Evolutionary conservation across 495 filamentous ascomycete genomes (phyloP).

Genomic region (Tuber brumale): DNA sequence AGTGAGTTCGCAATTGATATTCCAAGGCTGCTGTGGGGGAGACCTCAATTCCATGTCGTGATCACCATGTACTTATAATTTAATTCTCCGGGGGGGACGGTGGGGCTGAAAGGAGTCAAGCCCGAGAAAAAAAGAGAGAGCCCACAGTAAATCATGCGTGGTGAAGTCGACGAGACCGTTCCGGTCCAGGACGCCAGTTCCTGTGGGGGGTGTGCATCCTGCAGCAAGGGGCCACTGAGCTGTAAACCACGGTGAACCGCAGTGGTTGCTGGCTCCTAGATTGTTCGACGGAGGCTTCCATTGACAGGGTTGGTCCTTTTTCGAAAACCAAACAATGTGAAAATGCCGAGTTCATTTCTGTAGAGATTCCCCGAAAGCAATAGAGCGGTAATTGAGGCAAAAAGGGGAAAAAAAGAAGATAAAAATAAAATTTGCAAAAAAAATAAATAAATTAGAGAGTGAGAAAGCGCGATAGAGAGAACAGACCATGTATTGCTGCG

Average conservation of each 20-base stretch:
- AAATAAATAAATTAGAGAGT: constrained; percentile 10
- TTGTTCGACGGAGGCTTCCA: constrained; percentile 39
- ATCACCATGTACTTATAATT: constrained; percentile 30
- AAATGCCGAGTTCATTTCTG: neutral
- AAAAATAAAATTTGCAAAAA: neutral
- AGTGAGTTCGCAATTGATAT: neutral
- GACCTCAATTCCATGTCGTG: constrained; percentile 12
- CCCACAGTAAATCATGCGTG: constrained; percentile 27
- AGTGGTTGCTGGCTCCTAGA: constrained; percentile 30
- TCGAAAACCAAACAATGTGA: neutral
- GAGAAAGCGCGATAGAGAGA: constrained; percentile 11
- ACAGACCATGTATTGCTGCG: constrained; percentile 32
- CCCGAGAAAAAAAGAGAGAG: neutral
- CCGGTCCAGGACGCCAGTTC: constrained; percentile 31
- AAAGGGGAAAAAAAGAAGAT: neutral
- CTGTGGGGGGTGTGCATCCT: constrained; percentile 39
- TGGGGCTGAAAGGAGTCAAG: constrained; percentile 14
- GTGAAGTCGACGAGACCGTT: constrained; percentile 39
- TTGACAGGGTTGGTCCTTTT: constrained; percentile 20
- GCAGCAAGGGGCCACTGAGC: constrained; percentile 39
- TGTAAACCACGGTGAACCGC: constrained; percentile 34
- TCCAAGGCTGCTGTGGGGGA: constrained; percentile 16
- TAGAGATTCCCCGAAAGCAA: neutral
- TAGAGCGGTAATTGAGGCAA: neutral
- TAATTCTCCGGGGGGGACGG: constrained; percentile 27